These are phyloP conservation scores for Termitomyces sp. DNA, from an alignment of 768 basidiomycete species.

Conservation along the genomic window DNA sequence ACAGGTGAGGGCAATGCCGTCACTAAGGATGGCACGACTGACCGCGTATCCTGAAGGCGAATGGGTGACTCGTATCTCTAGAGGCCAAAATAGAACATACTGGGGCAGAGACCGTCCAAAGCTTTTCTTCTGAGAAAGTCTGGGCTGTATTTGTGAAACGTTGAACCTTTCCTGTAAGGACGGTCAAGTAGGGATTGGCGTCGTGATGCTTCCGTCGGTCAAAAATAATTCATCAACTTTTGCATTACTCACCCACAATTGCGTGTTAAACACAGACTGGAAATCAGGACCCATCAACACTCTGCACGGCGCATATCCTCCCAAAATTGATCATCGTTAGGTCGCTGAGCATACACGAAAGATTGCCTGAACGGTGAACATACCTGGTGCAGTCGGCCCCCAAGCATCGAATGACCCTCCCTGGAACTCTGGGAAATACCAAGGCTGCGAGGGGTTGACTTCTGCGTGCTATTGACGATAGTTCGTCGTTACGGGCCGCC, in stretches of 20 bases:
- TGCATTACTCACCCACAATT: conserved; percentile 78
- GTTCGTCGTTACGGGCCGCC: conserved; percentile 62
- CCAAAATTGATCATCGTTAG: background rate
- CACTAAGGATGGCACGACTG: conserved; percentile 81
- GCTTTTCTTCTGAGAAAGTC: conserved; percentile 20
- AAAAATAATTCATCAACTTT: conserved; percentile 73
- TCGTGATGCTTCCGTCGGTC: conserved; percentile 19
- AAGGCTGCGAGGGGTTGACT: conserved; percentile 55
- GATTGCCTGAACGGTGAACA: background rate
- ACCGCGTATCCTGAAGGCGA: conserved; percentile 64
- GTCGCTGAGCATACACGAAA: background rate
- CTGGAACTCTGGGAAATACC: conserved; percentile 75
- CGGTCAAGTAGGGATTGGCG: conserved; percentile 19
- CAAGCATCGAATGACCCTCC: conserved; percentile 81
- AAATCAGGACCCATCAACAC: conserved; percentile 71
- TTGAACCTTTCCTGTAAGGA: conserved; percentile 16
- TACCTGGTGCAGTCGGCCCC: conserved; percentile 72
- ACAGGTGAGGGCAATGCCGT: conserved; percentile 83
- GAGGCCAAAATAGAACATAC: conserved; percentile 31
- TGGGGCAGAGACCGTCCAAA: conserved; percentile 72
- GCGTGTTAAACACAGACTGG: conserved; percentile 75
- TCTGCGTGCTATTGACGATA: conserved; percentile 64
- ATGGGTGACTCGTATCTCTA: background rate
- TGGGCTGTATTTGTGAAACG: conserved; percentile 15
- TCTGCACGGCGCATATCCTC: conserved; percentile 62